Evolutionary conservation across 371 early-diverging fungal genomes (phyloP).

Genomic region (Mucor plumbeus): DNA sequence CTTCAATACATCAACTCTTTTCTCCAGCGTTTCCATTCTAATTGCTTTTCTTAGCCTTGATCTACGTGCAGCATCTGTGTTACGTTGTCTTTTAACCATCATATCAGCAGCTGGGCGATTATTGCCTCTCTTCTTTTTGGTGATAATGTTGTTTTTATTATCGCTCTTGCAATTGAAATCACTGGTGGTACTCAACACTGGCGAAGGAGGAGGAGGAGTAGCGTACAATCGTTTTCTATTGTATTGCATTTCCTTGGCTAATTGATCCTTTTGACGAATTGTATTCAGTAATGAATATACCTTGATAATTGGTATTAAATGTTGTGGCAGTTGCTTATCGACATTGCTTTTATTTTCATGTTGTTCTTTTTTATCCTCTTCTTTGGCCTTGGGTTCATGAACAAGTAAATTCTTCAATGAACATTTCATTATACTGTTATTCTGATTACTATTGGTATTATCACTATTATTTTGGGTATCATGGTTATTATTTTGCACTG

Average conservation of each 20-base stretch:
- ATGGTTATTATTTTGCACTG: conserved; percentile 50
- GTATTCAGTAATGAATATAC: conserved; percentile 13
- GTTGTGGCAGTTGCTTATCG: not conserved
- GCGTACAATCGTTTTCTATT: not conserved
- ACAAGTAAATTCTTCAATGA: conserved; percentile 10
- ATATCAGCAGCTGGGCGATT: conserved; percentile 24
- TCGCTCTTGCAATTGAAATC: not conserved
- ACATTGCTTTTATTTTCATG: not conserved
- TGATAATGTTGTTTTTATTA: not conserved
- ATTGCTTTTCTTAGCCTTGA: conserved; percentile 81
- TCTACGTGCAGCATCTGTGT: conserved; percentile 92
- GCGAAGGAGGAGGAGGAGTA: conserved; percentile 13
- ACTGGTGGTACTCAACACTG: conserved; percentile 3
- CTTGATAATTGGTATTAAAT: conserved; percentile 18
- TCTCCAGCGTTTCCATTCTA: conserved; percentile 78
- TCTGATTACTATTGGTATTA: not conserved
- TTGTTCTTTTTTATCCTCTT: not conserved
- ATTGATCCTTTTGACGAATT: conserved; percentile 13
- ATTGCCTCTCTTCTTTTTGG: conserved; percentile 7
- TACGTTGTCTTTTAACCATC: conserved; percentile 75
- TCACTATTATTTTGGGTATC: not conserved
- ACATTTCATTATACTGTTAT: not conserved
- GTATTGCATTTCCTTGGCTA: not conserved
- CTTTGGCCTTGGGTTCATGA: not conserved
- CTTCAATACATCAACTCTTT: conserved; percentile 71